Percentiles rank a stretch among this genome's conserved stretches.
Evolutionary conservation across 495 filamentous ascomycete species (phyloP).

Genomic region (Trypethelium eluteriae): DNA sequence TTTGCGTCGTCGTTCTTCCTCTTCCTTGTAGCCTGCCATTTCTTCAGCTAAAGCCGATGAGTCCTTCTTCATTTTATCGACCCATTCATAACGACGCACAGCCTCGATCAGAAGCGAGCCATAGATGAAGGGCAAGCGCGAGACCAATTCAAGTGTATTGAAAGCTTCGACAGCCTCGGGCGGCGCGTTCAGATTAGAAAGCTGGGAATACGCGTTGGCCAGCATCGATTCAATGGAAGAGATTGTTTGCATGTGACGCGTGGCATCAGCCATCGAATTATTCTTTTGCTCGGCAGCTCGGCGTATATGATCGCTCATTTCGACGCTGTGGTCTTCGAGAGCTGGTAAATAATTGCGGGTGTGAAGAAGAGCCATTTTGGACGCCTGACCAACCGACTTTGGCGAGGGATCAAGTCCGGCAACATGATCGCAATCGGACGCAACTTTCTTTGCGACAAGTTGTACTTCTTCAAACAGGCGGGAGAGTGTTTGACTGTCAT

Average conservation of each 20-base stretch:
- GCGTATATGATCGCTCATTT: constrained; percentile 67
- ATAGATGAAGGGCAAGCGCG: constrained; percentile 77
- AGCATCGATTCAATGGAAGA: constrained; percentile 68
- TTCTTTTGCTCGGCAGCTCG: constrained; percentile 56
- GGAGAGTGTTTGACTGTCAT: constrained; percentile 41
- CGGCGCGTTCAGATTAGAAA: constrained; percentile 62
- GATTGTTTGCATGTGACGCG: constrained; percentile 70
- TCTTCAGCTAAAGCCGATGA: constrained; percentile 82
- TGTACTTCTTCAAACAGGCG: constrained; percentile 76
- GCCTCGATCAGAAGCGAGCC: constrained; percentile 81
- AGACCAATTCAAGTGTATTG: constrained; percentile 64
- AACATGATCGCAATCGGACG: constrained; percentile 76
- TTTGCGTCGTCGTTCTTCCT: constrained; percentile 78
- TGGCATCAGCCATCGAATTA: constrained; percentile 49
- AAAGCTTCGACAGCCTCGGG: constrained; percentile 63
- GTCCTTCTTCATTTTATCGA: constrained; percentile 76
- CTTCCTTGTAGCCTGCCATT: constrained; percentile 79
- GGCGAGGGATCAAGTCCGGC: constrained; percentile 57
- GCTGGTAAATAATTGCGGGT: constrained; percentile 83
- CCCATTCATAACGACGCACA: constrained; percentile 80
- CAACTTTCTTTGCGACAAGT: constrained; percentile 74
- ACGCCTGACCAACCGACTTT: constrained; percentile 69
- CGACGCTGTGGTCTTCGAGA: constrained; percentile 57
- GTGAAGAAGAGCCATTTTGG: constrained; percentile 77
- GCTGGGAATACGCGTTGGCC: constrained; percentile 57